phyloP scores from a whole-genome alignment of 768 basidiomycete species.

The Zangia roseola region DNA sequence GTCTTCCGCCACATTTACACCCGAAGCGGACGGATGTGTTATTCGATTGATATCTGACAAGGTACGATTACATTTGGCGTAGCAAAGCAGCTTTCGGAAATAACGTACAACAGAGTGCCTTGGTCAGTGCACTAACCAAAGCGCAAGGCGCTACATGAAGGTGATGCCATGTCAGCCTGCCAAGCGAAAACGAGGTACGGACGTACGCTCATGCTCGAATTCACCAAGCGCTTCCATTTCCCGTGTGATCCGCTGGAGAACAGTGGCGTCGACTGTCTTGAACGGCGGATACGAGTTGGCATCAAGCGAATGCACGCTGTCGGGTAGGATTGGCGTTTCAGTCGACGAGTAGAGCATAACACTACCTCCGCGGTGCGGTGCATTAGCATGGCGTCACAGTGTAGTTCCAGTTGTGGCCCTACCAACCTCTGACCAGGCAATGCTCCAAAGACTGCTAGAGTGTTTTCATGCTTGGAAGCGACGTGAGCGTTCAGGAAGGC shows the following conservation, averaged over 20 bases:
- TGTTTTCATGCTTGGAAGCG: constrained; percentile 87
- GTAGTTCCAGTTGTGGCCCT: background rate
- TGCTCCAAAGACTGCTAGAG: constrained; percentile 89
- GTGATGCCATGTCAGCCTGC: constrained; percentile 30
- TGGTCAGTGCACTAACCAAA: constrained; percentile 87
- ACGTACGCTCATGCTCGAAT: constrained; percentile 45
- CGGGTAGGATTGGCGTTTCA: constrained; percentile 39
- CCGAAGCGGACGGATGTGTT: constrained; percentile 34
- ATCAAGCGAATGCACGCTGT: constrained; percentile 46
- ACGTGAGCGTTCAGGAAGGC: constrained; percentile 93
- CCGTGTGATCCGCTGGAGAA: constrained; percentile 58
- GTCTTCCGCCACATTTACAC: constrained; percentile 30
- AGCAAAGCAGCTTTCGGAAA: background rate
- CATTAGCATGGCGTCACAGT: background rate
- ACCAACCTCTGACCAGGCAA: constrained; percentile 77
- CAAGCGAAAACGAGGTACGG: background rate
- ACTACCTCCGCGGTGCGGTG: constrained; percentile 37
- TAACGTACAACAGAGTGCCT: constrained; percentile 83
- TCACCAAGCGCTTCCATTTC: constrained; percentile 57
- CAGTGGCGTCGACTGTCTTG: constrained; percentile 65
- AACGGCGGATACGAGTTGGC: constrained; percentile 86
- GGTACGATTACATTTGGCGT: constrained; percentile 23
- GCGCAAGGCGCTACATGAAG: constrained; percentile 64
- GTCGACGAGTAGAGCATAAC: constrained; percentile 75
- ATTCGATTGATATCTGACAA: constrained; percentile 67